Base-by-base conservation (phyloP, 441 rosid genomes). In the Iberis amara region DNA sequence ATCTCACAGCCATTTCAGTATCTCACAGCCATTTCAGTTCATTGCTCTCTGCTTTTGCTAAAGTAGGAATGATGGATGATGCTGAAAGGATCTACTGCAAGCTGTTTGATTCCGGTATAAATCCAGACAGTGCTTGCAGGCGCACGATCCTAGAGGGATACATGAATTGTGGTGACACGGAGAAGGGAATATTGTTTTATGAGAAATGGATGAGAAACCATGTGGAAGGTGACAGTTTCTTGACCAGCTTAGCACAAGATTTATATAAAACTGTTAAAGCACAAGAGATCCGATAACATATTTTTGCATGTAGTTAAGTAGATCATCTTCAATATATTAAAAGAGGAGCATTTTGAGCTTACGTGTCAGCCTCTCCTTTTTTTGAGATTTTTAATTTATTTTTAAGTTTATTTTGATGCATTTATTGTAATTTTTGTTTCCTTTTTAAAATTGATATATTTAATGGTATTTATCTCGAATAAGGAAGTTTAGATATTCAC, bases 91-190 rank as follows among this genome's bases (percentile, higher is more conserved):
- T 79, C 37, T 85, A 75, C 44, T 32, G 52, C 52, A 64, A 76
- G 58, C 65, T 81, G 48, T 39, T 65, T 3, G 40, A 54, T 23
- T 61, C 59, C 39, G 78, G 81, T 47, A 52, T 77, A 59, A 63
- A 45, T 70, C 85, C 85, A 40, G 82, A 81, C 53, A 61, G 68
- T 53, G 64, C 76, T 21, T 82, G 85, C 67, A 68, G 33, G 27
- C 74, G 76, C 30, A 66, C 70, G 30, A 76, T 85, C 77, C 68
- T 81, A 9, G 78, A 80, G 70, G 87, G 89, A 32, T 85, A 79
- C 72, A 26, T 81, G 75, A 79, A 73, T 47, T 65, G 57, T 47
- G 85, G 84, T 68, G 48, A 54, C 10, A 77, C 70, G 7, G 76
- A 71, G 65, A 76, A 76, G 59, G 94, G 86, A 6, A 65, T 82